Evolutionary conservation across 768 basidiomycete species (phyloP), one percentile per base, ranked within the genome.

Genomic region (Ramaria sp.): DNA sequence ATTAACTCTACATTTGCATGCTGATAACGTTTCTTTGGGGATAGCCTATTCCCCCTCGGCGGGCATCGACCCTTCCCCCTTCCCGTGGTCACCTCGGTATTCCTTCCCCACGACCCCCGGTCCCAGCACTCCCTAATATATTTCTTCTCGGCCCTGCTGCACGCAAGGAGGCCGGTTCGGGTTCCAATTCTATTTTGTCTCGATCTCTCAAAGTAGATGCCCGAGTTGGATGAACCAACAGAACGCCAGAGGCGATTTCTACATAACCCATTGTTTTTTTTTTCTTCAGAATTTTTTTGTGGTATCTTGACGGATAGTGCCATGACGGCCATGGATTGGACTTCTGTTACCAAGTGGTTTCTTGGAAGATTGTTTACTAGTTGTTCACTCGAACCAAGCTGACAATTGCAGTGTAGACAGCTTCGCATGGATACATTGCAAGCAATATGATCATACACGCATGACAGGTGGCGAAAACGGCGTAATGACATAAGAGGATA

Each of bases 361-460:
- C 16, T 24, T 22, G 25, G 28, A 3, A 6, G 13, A 18, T 22
- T 41, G 6, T 41, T 41, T 6, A 41, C 10, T 47, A 47, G 25
- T n/a, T 30, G 18, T 47, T 47, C 7, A 22, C 5, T 47, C 30
- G 5, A 32, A 22, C 24, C 44, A 20, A 47, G 5, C 44, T 47
- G 28, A 8, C 30, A 10, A 10, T 10, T 32, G 16, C 20, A n/a
- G 18, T 30, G 45, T n/a, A 41, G 13, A 22, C 39, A 12, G 16
- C 20, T 20, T 50, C 48, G n/a, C 16, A 50, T 36, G 8, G 48
- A 50, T 50, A 50, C 48, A 50, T 50, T 50, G 22, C 24, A 47
- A 47, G 48, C 24, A 20, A 50, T 36, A 50, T 37, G 27, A 20
- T 34, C 20, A 20, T 50, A 50, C 48, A 50, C 28, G 27, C 47